Base-by-base conservation (phyloP, 176 grass and related monocot species). In the Phoenix dactylifera region DNA sequence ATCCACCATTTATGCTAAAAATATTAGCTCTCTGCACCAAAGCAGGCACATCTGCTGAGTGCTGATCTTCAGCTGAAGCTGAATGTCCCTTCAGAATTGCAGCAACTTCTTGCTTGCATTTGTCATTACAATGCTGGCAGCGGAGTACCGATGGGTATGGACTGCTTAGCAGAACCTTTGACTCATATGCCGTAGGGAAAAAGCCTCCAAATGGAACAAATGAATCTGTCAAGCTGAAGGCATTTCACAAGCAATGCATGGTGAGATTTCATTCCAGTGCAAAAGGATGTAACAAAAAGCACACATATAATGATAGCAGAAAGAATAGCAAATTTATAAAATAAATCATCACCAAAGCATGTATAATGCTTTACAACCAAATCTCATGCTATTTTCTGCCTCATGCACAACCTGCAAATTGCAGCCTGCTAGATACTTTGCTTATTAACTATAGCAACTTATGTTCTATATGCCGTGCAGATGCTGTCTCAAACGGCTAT, bases 21-120 rank as follows among this genome's bases (percentile, higher is more conserved):
- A 68, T 72, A 44, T 64, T 83, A 24, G 72, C 65, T 75, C 85
- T 89, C 32, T 71, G 84, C 51, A 98, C 22, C 73, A 75, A 74
- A 71, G 76, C 80, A 64, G 93, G 71, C 17, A 74, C 29, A 77
- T 60, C 64, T 71, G 58, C 66, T 52, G 74, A 71, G 53, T 83
- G 60, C 59, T 74, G 60, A 51, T 70, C 84, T 70, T 80, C 81
- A 73, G 24, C 1, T 17, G 59, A 39, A 52, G 59, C 50, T 63
- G 70, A 52, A 72, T 72, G 77, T 54, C 74, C 80, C 67, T 63
- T 91, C 10, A 83, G 26, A 59, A 87, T 79, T 35, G 79, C 78
- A 62, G 80, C 32, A 39, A 70, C 81, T 79, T 97, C 93, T 62
- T 98, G 81, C 52, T 92, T 78, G 59, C 80, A 98, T 62, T 68